Evolutionary conservation across 108 stramenopile species (phyloP), one percentile per base, ranked within the genome.

Genomic region (Schizochytrium sp.): DNA sequence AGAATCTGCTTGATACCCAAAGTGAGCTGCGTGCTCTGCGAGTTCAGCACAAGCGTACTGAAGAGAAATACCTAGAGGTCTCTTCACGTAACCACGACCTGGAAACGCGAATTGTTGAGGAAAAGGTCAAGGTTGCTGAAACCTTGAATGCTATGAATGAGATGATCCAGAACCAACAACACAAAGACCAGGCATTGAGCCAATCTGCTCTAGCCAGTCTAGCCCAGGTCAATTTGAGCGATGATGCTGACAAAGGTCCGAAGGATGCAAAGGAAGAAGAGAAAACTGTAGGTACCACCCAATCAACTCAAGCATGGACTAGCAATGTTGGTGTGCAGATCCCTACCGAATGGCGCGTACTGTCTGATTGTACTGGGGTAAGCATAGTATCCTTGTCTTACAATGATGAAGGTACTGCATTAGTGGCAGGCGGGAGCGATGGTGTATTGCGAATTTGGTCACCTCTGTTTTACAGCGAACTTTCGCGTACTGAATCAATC

Each of bases 141-240:
- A 83, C 76, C 10, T 40, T 83, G 45, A 83, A 83, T 55, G 76
- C 76, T 47, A 83, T 83, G 76, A 83, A 83, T 42, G 76, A 83
- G 10, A 55, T 83, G 50, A 49, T 83, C 3, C 76, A 55, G 10
- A 5, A 13, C 8, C 76, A 83, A 40, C 47, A 83, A n/a, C 15
- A 13, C 50, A n/a, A n/a, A 2, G 64, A 44, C 64, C 42, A 44
- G 5, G 28, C 19, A 38, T 38, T 7, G 19, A 15, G 44, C 19
- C 42, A n/a, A 17, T 17, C 59, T n/a, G 28, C 59, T 1, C 28
- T 28, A 28, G 28, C 28, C 28, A 28, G 28, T 28, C 28, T 28
- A 28, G 28, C 28, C 28, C 28, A 28, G 28, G 28, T 28, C 28
- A 28, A 28, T 28, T 28, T 28, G 28, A 28, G 28, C 28, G 28